A percentile compares a stretch with the other conserved stretches of the same genome.
phyloP scores from a whole-genome alignment of 306 rosid species.

The Pyrus pyrifolia region DNA sequence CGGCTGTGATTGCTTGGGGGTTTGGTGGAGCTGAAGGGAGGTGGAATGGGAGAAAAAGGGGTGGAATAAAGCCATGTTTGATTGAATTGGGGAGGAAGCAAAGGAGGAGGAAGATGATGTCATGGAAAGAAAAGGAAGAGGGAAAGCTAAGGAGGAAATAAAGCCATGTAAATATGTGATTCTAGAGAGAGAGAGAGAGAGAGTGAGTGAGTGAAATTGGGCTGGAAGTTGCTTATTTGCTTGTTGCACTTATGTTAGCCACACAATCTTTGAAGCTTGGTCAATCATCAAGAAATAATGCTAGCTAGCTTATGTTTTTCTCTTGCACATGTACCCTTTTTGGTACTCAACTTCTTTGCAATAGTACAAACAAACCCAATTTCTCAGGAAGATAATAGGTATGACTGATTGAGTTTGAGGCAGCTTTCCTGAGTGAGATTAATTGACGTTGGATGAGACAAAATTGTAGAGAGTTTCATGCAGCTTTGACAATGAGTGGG shows the following conservation, averaged over 20 bases:
- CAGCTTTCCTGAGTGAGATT: too few relatives aligned
- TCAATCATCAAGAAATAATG: neutral
- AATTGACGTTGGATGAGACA: too few relatives aligned
- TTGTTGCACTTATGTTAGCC: slow-evolving; percentile 15
- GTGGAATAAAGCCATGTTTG: slow-evolving; percentile 38
- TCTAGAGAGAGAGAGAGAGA: too few relatives aligned
- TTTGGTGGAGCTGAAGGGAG: neutral
- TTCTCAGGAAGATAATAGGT: too few relatives aligned
- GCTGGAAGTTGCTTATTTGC: slow-evolving; percentile 21
- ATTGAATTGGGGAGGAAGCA: neutral
- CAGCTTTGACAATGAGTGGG: too few relatives aligned
- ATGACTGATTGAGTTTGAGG: rapidly evolving
- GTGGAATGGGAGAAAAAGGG: slow-evolving; percentile 23
- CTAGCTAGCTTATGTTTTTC: neutral
- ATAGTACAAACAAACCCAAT: too few relatives aligned
- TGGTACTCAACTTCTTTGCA: too few relatives aligned
- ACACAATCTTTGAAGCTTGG: slow-evolving; percentile 7
- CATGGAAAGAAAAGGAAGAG: neutral
- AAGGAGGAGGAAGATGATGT: neutral
- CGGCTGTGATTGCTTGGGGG: neutral
- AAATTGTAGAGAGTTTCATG: too few relatives aligned
- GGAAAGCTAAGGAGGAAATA: neutral
- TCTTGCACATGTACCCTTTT: neutral
- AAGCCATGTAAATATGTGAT: neutral
- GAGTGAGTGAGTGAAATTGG: neutral